Conservation (phyloP, 257 asterid species). For the Schizonepeta tenuifolia region DNA sequence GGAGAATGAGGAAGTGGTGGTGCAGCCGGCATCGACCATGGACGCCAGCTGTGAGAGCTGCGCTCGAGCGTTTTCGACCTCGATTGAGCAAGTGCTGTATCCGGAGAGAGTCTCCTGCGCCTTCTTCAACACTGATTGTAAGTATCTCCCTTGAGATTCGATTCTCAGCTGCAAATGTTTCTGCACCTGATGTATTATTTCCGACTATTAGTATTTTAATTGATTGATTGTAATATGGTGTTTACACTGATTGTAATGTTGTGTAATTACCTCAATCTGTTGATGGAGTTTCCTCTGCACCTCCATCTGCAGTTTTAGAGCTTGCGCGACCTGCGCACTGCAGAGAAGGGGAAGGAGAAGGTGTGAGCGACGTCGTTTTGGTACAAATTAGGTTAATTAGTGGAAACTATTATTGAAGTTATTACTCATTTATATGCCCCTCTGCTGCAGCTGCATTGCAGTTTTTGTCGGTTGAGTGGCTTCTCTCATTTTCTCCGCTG, state of each 20-base stretch:
- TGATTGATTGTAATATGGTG: not conserved
- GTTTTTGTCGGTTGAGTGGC: constrained; percentile 39
- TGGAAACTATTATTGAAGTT: constrained; percentile 12
- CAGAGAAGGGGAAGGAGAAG: constrained; percentile 30
- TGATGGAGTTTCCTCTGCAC: constrained; percentile 88
- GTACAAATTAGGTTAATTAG: constrained; percentile 3
- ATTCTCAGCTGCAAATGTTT: constrained; percentile 81
- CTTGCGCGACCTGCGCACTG: constrained; percentile 57
- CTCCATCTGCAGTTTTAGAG: constrained; percentile 87
- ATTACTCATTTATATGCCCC: constrained; percentile 71
- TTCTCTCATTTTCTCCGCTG: constrained; percentile 45
- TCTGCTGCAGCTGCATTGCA: constrained; percentile 40
- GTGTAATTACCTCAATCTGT: constrained; percentile 76
- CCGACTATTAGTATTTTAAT: too few species aligned
- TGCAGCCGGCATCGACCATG: constrained; percentile 70
- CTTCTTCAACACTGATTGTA: constrained; percentile 79
- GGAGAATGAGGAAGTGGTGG: constrained; percentile 63
- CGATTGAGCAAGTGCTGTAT: constrained; percentile 59
- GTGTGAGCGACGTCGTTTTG: not conserved
- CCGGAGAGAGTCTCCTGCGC: constrained; percentile 83
- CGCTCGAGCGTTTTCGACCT: constrained; percentile 66
- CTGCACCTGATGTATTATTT: constrained; percentile 59
- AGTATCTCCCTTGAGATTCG: constrained; percentile 92
- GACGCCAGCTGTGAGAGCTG: constrained; percentile 76
- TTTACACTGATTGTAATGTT: not conserved